phyloP scores from a whole-genome alignment of 495 filamentous ascomycete species.

The Lepidopterella palustris region DNA sequence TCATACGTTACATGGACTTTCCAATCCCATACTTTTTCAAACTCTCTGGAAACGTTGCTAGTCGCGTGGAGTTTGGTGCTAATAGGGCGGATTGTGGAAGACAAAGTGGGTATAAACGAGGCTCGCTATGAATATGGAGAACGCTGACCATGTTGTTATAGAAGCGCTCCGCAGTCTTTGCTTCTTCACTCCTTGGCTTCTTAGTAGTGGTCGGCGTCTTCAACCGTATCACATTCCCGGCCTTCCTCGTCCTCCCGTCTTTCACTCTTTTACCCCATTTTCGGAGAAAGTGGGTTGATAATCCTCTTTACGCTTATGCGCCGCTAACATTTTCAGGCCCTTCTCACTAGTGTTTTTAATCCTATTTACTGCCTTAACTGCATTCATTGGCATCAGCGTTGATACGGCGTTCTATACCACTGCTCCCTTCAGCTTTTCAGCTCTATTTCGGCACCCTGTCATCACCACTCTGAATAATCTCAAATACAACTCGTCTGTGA shows the following conservation, averaged over 20 bases:
- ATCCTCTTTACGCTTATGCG: not conserved
- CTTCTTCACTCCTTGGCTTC: conserved; percentile 69
- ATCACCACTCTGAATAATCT: conserved; percentile 92
- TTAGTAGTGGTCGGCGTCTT: conserved; percentile 80
- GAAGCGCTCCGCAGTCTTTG: conserved; percentile 67
- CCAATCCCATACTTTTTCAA: conserved; percentile 98
- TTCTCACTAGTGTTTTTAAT: conserved; percentile 57
- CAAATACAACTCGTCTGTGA: conserved; percentile 67
- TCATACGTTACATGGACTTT: conserved; percentile 99
- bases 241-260: conserved; percentile 75
- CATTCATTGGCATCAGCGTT: conserved; percentile 63
- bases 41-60: conserved; percentile 86
- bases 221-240: conserved; percentile 95
- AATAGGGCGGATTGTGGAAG: conserved; percentile 72
- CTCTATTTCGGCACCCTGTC: conserved; percentile 50
- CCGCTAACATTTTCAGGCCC: conserved; percentile 48
- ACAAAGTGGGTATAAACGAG: conserved; percentile 51
- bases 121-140: not conserved
- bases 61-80: conserved; percentile 89
- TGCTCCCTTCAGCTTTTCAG: conserved; percentile 50
- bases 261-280: conserved; percentile 81
- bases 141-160: conserved; percentile 31
- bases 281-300: conserved; percentile 57
- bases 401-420: conserved; percentile 77
- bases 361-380: conserved; percentile 53